These are phyloP conservation scores for Acorus gramineus DNA, from an alignment of 106 monocot genomes.

Conservation along the genomic window DNA sequence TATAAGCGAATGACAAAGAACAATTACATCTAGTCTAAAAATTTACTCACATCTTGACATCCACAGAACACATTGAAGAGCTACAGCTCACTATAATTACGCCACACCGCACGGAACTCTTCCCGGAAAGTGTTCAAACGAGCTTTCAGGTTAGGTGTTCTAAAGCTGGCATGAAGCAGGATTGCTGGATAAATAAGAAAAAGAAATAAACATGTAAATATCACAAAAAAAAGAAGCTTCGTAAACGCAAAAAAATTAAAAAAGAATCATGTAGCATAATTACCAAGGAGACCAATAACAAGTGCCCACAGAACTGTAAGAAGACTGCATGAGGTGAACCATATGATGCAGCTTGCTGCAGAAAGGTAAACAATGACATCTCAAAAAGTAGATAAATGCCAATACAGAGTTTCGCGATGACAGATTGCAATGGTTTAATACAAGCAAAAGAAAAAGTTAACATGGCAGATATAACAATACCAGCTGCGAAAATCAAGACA, in stretches of 20 bases:
- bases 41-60: no score
- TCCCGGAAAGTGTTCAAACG: constrained; percentile 95
- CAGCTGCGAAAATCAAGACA: constrained; percentile 72
- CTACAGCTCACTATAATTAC: constrained; percentile 88
- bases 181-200: constrained; percentile 35
- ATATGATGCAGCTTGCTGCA: constrained; percentile 19
- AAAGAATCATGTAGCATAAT: not conserved
- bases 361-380: no score
- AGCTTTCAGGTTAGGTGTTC: constrained; percentile 97
- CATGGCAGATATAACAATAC: constrained; percentile 15
- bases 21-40: no score
- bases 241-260: not conserved
- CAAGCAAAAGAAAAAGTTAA: no score
- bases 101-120: constrained; percentile 98
- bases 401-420: not conserved
- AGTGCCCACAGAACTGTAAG: constrained; percentile 30
- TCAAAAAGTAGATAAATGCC: not conserved
- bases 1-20: no score
- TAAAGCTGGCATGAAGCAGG: constrained; percentile 86
- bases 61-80: no score
- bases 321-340: constrained; percentile 21
- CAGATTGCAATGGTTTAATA: no score
- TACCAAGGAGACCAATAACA: constrained; percentile 58
- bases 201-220: not conserved
- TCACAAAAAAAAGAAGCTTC: not conserved